Evolutionary conservation across 495 filamentous ascomycete species (phyloP).

Genomic region (Hamigera avellanea): DNA sequence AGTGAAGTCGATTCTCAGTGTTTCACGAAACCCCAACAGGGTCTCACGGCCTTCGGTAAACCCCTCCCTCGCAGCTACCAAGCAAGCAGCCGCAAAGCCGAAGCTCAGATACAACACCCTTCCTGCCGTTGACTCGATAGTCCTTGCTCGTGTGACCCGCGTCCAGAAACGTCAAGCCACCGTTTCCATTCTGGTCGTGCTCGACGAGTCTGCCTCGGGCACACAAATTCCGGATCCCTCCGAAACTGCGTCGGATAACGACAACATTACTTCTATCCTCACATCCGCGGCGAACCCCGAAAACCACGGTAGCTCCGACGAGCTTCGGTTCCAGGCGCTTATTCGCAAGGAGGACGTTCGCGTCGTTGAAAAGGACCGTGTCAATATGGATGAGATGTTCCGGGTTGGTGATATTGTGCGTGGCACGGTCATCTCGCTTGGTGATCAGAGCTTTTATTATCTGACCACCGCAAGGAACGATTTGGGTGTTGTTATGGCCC

Average conservation of each 20-base stretch:
- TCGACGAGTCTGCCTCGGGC: conserved; percentile 29
- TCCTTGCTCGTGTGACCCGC: conserved; percentile 75
- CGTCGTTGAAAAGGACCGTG: conserved; percentile 89
- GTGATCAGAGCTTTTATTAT: conserved; percentile 92
- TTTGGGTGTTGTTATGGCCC: conserved; percentile 88
- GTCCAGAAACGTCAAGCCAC: conserved; percentile 74
- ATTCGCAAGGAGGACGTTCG: conserved; percentile 79
- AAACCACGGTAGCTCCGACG: conserved; percentile 36
- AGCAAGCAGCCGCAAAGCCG: conserved; percentile 8
- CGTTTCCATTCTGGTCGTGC: conserved; percentile 69
- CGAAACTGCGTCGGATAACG: conserved; percentile 31
- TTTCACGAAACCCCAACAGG: conserved; percentile 25
- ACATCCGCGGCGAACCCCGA: conserved; percentile 31
- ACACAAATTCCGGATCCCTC: conserved; percentile 29
- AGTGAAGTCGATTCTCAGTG: conserved; percentile 44
- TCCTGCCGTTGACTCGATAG: conserved; percentile 65
- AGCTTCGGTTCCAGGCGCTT: conserved; percentile 35
- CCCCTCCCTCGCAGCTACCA: conserved; percentile 17
- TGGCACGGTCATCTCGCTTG: conserved; percentile 79
- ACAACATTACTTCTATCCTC: conserved; percentile 39
- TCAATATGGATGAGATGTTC: conserved; percentile 84
- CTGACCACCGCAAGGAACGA: conserved; percentile 81
- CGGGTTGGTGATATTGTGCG: conserved; percentile 87
- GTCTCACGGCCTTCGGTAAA: not conserved
- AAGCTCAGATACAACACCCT: conserved; percentile 54